phyloP scores from a whole-genome alignment of 176 grass and related monocot species.

The Phyllostachys edulis region DNA sequence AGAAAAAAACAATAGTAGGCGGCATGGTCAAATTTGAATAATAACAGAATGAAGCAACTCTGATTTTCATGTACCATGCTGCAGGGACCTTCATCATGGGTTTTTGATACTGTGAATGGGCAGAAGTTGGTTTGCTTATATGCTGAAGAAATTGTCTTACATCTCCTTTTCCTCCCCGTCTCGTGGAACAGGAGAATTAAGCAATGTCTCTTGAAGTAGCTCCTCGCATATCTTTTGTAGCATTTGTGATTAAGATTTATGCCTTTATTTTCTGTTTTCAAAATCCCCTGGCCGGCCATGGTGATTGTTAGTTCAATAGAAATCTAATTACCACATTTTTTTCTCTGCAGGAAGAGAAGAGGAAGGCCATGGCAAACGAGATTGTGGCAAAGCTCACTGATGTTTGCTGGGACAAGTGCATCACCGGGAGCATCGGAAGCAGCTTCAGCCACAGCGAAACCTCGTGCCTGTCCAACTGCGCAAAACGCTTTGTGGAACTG shows the following conservation, averaged over 20 bases:
- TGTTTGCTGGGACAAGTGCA: constrained; percentile 83
- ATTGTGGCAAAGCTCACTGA: constrained; percentile 66
- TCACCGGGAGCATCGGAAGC: constrained; percentile 65
- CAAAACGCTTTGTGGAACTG: constrained; percentile 63
- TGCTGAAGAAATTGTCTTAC: neutral
- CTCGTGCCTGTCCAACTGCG: constrained; percentile 71
- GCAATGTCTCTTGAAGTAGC: neutral
- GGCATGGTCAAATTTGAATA: neutral
- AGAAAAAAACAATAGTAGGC: neutral
- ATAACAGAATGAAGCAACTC: neutral
- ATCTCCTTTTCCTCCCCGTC: too few relatives aligned
- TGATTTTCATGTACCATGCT: neutral
- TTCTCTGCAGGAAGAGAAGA: constrained; percentile 60
- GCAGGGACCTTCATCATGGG: neutral
- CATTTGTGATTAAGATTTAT: neutral
- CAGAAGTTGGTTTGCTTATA: neutral
- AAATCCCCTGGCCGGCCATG: neutral
- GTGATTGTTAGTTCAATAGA: neutral
- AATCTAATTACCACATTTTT: neutral
- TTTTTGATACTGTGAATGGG: neutral
- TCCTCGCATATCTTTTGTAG: neutral
- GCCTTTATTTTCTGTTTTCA: neutral
- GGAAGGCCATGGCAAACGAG: constrained; percentile 64
- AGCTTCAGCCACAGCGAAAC: constrained; percentile 70
- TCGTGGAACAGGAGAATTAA: neutral